Base-by-base conservation (phyloP, 257 asterid genomes). In the Solanum pinnatisectum region DNA sequence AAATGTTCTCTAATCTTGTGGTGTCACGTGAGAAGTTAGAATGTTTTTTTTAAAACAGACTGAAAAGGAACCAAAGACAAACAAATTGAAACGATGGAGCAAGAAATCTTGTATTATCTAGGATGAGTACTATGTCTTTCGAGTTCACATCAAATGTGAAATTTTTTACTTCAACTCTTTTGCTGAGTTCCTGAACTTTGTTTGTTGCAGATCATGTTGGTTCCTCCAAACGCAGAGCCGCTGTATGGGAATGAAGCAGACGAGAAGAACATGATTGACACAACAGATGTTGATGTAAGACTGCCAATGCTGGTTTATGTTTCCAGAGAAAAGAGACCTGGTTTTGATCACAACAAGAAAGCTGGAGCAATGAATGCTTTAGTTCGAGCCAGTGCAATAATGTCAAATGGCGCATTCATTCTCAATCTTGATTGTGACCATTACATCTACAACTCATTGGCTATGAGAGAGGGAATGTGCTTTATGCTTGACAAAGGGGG, bases 401-500 rank as follows among this genome's bases (percentile, higher is more conserved):
- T 97, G 96, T 97, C 99, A 1, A 96, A 96, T 76, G 98, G 98
- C 3, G 92, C 98, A 14, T 96, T 96, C 93, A 94, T 96, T 77
- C 95, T 96, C 27, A 96, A 96, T 86, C 95, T 96, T 35, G 99
- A 96, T 77, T 96, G 99, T 37, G 99, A 96, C 52, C 99, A 96
- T 90, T 95, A 96, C 91, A 92, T 96, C 84, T 90, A 95, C 88
- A 96, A 95, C 71, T 95, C 98, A 14, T 18, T 89, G 60, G 98
- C 98, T 16, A 71, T 95, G 49, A 87, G 98, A 30, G 98, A 96
- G 87, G 99, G 99, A n/a, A 96, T 95, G 98, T 96, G 99, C 87
- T 96, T 96, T 86, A 96, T 96, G 99, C 95, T 96, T 10, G 99
- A 95, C 86, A 73, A 97, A 49, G 99, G 99, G 8, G 99, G 99